Conservation (phyloP, 2,329 filamentous ascomycete genomes). For the Neonectria faginata region DNA sequence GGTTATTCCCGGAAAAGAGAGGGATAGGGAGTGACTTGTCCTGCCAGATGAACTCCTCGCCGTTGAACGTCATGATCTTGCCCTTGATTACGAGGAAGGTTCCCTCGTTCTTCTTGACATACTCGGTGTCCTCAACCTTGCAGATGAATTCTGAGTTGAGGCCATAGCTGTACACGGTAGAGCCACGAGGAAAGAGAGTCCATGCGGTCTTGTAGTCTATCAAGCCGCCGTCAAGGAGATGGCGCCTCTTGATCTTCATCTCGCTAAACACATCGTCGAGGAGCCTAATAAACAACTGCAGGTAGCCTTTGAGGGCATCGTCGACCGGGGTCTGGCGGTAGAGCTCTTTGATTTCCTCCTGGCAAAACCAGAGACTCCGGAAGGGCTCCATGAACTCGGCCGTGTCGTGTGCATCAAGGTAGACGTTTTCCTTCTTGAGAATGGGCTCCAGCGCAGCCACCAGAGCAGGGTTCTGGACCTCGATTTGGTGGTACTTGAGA, state of each 20-base stretch:
- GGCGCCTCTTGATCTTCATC: conserved; percentile 51
- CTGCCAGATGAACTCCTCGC: conserved; percentile 56
- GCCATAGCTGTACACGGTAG: conserved; percentile 54
- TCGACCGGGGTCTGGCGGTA: conserved; percentile 43
- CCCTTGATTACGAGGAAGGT: conserved; percentile 44
- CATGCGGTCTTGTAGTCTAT: conserved; percentile 57
- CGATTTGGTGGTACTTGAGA: conserved; percentile 55
- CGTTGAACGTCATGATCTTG: conserved; percentile 55
- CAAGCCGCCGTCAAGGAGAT: conserved; percentile 53
- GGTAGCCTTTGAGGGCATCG: conserved; percentile 50
- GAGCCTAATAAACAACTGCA: conserved; percentile 55
- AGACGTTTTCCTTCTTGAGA: conserved; percentile 55
- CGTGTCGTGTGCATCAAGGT: conserved; percentile 52
- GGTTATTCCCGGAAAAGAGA: conserved; percentile 55
- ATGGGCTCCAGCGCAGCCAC: conserved; percentile 57
- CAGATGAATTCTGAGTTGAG: conserved; percentile 56
- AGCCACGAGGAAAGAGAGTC: conserved; percentile 57
- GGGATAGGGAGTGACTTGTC: conserved; percentile 47
- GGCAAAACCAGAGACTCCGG: conserved; percentile 57
- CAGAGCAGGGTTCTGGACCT: conserved; percentile 57
- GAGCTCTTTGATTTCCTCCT: conserved; percentile 55
- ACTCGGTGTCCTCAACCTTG: conserved; percentile 52
- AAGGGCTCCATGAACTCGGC: conserved; percentile 56
- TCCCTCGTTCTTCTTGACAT: conserved; percentile 34
- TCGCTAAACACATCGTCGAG: conserved; percentile 58